Percentiles rank a stretch among this genome's conserved stretches.
These are phyloP conservation scores for Ceratocystis huliohia DNA, from an alignment of 2,329 filamentous ascomycete species.

Conservation along the genomic window DNA sequence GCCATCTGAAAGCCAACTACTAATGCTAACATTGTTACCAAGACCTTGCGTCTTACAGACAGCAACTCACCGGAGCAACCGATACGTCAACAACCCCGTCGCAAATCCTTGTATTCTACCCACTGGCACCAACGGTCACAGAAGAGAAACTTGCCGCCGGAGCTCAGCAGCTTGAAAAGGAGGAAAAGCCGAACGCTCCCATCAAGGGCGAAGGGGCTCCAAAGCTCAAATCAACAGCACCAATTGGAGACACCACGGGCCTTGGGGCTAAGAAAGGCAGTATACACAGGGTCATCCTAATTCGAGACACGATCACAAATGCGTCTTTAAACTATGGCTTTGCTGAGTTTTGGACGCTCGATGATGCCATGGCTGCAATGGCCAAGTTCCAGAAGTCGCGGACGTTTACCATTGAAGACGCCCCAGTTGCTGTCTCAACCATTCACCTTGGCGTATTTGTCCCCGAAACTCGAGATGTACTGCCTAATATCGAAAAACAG, in stretches of 20 bases:
- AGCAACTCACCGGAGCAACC: constrained; percentile 34
- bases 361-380: constrained; percentile 63
- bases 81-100: constrained; percentile 47
- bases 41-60: neutral
- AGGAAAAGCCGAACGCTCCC: constrained; percentile 31
- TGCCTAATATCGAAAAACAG: constrained; percentile 45
- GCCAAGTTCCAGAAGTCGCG: constrained; percentile 58
- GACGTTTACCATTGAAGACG: constrained; percentile 66
- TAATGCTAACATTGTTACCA: neutral
- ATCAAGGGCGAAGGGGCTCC: constrained; percentile 31
- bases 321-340: constrained; percentile 74
- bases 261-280: constrained; percentile 61
- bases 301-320: constrained; percentile 57
- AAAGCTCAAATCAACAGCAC: constrained; percentile 48
- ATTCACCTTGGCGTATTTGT: constrained; percentile 80
- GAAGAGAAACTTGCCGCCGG: constrained; percentile 63
- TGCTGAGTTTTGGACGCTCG: constrained; percentile 64
- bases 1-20: neutral
- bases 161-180: constrained; percentile 57
- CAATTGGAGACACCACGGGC: constrained; percentile 42
- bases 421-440: constrained; percentile 56
- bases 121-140: constrained; percentile 55
- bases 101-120: constrained; percentile 64
- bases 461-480: constrained; percentile 49
- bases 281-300: constrained; percentile 62